Evolutionary conservation across 495 filamentous ascomycete genomes (phyloP).

Genomic region (Hypoxylon fragiforme): DNA sequence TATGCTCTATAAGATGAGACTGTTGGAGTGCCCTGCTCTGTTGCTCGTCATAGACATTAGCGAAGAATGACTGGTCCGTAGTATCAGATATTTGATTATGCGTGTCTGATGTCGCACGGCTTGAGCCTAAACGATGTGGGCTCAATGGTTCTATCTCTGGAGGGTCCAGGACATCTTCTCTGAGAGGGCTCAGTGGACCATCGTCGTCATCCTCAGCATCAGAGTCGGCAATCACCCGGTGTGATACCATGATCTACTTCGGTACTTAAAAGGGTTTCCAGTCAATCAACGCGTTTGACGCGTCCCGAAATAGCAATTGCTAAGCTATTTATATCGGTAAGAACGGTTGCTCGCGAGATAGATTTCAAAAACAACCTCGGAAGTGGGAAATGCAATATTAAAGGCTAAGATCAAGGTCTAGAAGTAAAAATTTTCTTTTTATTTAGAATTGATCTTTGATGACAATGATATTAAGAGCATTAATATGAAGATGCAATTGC

Average conservation of each 20-base stretch:
- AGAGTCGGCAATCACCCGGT: conserved; percentile 36
- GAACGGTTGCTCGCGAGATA: too few species aligned
- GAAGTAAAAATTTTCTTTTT: too few species aligned
- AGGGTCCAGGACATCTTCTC: conserved; percentile 9
- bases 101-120: not conserved
- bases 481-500: too few species aligned
- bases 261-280: not conserved
- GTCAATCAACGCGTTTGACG: conserved; percentile 23
- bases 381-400: too few species aligned
- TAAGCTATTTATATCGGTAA: too few species aligned
- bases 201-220: conserved; percentile 39
- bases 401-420: too few species aligned
- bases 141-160: conserved; percentile 36
- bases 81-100: conserved; percentile 20
- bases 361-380: too few species aligned
- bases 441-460: too few species aligned
- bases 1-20: conserved; percentile 34
- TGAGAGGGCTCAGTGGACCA: conserved; percentile 9
- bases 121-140: conserved; percentile 18
- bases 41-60: conserved; percentile 30
- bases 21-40: conserved; percentile 27
- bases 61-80: conserved; percentile 36
- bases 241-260: conserved; percentile 28
- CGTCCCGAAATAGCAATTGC: not conserved
- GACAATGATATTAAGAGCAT: too few species aligned